Evolutionary conservation across 208 protist species (phyloP).

Genomic region (Crithidia bombi): DNA sequence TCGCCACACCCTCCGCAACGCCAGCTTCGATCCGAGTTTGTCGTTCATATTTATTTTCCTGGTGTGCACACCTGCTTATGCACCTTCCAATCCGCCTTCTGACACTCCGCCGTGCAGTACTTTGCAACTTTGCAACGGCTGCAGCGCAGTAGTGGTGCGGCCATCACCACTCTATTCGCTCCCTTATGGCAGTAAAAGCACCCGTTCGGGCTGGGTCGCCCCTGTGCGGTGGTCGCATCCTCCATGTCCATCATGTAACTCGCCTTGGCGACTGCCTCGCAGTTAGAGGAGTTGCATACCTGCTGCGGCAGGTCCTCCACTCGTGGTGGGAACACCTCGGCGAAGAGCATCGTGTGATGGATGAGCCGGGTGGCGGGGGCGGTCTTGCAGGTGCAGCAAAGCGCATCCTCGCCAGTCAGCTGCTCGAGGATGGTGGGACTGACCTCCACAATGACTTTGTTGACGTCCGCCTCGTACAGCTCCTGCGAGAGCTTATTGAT

Average conservation of each 20-base stretch:
- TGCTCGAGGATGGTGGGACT: slow-evolving; percentile 51
- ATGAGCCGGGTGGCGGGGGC: slow-evolving; percentile 46
- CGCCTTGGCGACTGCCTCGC: slow-evolving; percentile 36
- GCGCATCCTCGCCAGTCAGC: slow-evolving; percentile 41
- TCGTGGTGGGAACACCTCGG: slow-evolving; percentile 41
- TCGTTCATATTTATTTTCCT: background rate
- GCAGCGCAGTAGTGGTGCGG: slow-evolving; percentile 55
- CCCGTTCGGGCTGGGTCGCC: slow-evolving; percentile 33
- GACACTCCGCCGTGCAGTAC: slow-evolving; percentile 71
- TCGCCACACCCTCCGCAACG: no score
- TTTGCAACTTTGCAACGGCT: slow-evolving; percentile 70
- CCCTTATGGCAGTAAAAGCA: slow-evolving; percentile 54
- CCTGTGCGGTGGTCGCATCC: slow-evolving; percentile 30
- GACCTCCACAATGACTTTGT: slow-evolving; percentile 44
- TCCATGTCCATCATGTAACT: slow-evolving; percentile 57
- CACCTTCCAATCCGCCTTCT: slow-evolving; percentile 62
- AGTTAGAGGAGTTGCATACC: slow-evolving; percentile 48
- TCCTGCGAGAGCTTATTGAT: slow-evolving; percentile 44
- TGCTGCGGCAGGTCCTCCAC: slow-evolving; percentile 62
- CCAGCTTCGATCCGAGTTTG: no score
- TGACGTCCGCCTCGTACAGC: slow-evolving; percentile 39
- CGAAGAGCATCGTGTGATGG: slow-evolving; percentile 69
- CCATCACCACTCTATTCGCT: slow-evolving; percentile 4
- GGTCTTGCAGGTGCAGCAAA: slow-evolving; percentile 49
- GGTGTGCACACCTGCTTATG: slow-evolving; percentile 60